These are phyloP conservation scores for Heterobasidion irregulare DNA, from an alignment of 1,284 basidiomycete genomes.

Conservation along the genomic window DNA sequence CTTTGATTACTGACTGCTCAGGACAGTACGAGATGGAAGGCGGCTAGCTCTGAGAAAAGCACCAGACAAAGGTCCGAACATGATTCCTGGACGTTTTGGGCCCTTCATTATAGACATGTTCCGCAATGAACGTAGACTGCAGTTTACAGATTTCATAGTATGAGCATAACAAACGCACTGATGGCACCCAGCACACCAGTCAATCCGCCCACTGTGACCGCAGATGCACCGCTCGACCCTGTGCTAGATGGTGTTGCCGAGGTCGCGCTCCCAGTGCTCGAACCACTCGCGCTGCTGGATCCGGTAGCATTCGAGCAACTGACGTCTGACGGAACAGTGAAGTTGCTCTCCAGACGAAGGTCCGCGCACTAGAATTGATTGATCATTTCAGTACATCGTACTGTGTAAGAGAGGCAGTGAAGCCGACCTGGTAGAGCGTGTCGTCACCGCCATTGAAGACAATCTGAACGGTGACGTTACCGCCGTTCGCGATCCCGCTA, in stretches of 20 bases:
- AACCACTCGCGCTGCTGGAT: not conserved
- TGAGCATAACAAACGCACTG: not conserved
- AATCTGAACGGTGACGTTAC: conserved; percentile 56
- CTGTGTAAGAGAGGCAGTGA: not conserved
- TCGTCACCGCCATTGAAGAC: conserved; percentile 61
- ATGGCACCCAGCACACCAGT: conserved; percentile 2
- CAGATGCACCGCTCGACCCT: conserved; percentile 12
- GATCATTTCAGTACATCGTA: not conserved
- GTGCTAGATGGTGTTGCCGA: conserved; percentile 11
- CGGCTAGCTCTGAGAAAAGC: too few relatives aligned
- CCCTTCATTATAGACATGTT: too few relatives aligned
- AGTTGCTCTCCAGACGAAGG: conserved; percentile 49
- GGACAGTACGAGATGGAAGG: too few relatives aligned
- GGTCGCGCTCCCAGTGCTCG: conserved; percentile 5
- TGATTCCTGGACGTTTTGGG: too few relatives aligned
- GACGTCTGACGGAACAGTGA: conserved; percentile 24
- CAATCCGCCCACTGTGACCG: conserved; percentile 12
- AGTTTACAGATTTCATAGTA: not conserved
- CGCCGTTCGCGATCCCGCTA: conserved; percentile 40
- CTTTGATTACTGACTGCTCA: too few relatives aligned
- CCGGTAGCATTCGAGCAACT: conserved; percentile 22
- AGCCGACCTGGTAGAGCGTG: conserved; percentile 49
- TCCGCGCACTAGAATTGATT: conserved; percentile 51
- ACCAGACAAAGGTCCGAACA: too few relatives aligned
- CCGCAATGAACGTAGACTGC: too few relatives aligned